Evolutionary conservation across 306 rosid genomes (phyloP).

Genomic region (Rosa lucieae): DNA sequence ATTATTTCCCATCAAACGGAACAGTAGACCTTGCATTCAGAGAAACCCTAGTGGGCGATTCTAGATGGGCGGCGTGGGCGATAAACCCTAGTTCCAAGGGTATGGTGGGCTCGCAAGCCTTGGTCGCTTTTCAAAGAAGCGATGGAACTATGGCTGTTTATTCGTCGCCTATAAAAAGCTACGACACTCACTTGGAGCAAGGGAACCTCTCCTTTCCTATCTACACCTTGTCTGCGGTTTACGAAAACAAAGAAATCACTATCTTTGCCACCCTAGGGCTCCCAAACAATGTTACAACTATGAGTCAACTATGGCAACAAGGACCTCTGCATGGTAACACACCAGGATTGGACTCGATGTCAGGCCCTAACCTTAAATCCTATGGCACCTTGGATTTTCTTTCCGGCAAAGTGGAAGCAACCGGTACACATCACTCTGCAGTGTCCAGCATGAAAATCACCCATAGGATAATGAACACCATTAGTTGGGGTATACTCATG

Average conservation of each 20-base stretch:
- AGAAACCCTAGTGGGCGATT: background rate
- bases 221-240: constrained; percentile 13
- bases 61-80: constrained; percentile 48
- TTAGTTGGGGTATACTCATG: constrained; percentile 47
- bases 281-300: no score
- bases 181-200: constrained; percentile 9
- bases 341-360: no score
- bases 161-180: constrained; percentile 24
- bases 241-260: background rate
- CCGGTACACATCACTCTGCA: background rate
- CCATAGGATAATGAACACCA: constrained; percentile 27
- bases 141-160: constrained; percentile 25
- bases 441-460: background rate
- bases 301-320: no score
- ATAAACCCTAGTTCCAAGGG: constrained; percentile 43
- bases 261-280: constrained; percentile 22
- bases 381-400: background rate
- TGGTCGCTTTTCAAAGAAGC: constrained; percentile 1
- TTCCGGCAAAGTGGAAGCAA: constrained; percentile 9
- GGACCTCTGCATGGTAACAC: no score
- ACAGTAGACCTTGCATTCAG: constrained; percentile 33
- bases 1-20: constrained; percentile 20
- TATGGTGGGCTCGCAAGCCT: constrained; percentile 45
- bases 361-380: no score
- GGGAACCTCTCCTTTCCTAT: constrained; percentile 28